A percentile compares a stretch with the other conserved stretches of the same genome.
phyloP scores from a whole-genome alignment of 129 eudicot genomes.

The Oenanthe sinensis region DNA sequence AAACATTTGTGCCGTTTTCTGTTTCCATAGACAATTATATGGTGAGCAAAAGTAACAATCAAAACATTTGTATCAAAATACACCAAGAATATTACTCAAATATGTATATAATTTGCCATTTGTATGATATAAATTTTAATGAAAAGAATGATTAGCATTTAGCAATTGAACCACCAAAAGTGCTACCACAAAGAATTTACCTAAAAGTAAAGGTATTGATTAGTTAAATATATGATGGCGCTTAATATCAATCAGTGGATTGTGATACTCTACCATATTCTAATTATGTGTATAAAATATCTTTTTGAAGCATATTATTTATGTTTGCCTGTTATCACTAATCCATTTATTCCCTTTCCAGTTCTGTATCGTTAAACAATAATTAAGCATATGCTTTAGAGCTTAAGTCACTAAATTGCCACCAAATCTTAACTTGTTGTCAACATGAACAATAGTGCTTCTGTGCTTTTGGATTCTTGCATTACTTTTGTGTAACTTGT shows the following conservation, averaged over 20 bases:
- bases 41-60: not conserved
- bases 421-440: not conserved
- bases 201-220: not conserved
- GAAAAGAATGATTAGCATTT: not conserved
- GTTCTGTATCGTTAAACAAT: not conserved
- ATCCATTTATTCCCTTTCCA: not conserved
- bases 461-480: not conserved
- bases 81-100: not conserved
- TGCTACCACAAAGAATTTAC: not conserved
- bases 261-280: constrained; percentile 1
- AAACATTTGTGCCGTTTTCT: too few relatives aligned
- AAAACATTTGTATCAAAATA: too few relatives aligned
- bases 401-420: not conserved
- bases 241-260: not conserved
- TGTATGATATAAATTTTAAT: too few relatives aligned
- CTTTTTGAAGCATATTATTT: not conserved
- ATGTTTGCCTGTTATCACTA: not conserved
- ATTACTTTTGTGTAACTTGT: not conserved
- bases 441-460: not conserved
- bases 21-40: too few relatives aligned
- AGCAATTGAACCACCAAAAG: not conserved
- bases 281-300: not conserved
- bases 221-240: not conserved
- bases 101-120: too few relatives aligned
- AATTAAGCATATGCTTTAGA: not conserved